Percentiles rank a stretch among this genome's conserved stretches.
Evolutionary conservation across 768 basidiomycete genomes (phyloP).

Genomic region (Phanerodontia chrysosporium): DNA sequence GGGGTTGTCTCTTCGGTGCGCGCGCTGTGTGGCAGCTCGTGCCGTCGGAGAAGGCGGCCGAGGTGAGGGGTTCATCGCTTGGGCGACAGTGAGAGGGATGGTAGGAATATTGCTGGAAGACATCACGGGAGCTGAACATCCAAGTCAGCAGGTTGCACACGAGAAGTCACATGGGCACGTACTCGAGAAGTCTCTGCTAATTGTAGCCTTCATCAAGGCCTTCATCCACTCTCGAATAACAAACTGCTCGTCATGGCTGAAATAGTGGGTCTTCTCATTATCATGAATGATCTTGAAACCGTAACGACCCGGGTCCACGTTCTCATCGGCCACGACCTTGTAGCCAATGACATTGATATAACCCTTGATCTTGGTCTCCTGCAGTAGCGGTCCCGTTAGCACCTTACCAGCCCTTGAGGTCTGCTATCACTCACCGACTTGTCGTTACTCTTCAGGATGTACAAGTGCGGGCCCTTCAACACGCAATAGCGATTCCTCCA

Average conservation of each 20-base stretch:
- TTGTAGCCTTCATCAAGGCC: constrained; percentile 98
- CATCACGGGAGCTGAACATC: constrained; percentile 73
- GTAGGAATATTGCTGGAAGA: constrained; percentile 97
- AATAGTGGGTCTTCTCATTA: constrained; percentile 80
- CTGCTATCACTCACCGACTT: constrained; percentile 37
- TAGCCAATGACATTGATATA: constrained; percentile 90
- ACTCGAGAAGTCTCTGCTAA: constrained; percentile 91
- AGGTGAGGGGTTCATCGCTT: constrained; percentile 94
- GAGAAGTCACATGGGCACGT: constrained; percentile 21
- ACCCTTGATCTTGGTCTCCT: constrained; percentile 97
- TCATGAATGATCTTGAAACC: constrained; percentile 95
- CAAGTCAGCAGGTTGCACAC: constrained; percentile 15
- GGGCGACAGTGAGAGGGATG: constrained; percentile 90
- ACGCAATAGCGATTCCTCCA: constrained; percentile 94
- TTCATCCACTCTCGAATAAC: constrained; percentile 99
- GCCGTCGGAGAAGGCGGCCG: constrained; percentile 90
- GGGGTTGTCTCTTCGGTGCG: constrained; percentile 79
- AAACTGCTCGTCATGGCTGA: constrained; percentile 85
- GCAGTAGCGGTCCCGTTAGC: neutral
- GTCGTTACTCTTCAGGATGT: constrained; percentile 76
- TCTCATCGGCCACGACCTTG: constrained; percentile 90
- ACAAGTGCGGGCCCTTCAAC: constrained; percentile 88
- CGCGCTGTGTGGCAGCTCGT: constrained; percentile 84
- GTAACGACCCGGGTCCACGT: constrained; percentile 86
- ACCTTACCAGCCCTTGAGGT: neutral